These are phyloP conservation scores for Spathaspora girioi DNA, from an alignment of 805 yeast species.

Conservation along the genomic window DNA sequence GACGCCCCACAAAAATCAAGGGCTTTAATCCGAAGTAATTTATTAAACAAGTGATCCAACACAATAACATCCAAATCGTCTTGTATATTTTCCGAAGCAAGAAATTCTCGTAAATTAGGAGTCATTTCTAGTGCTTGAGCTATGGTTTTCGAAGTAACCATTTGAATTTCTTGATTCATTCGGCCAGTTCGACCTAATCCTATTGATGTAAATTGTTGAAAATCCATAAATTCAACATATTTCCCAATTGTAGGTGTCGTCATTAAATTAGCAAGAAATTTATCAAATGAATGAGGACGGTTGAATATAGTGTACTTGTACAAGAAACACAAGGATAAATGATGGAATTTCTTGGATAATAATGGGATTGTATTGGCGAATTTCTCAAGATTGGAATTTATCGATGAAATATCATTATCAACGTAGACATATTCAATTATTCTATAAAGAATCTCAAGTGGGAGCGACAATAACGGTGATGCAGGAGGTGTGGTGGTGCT, in stretches of 20 bases:
- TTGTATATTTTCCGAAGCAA: conserved; percentile 83
- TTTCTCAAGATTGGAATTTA: conserved; percentile 47
- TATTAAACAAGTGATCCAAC: conserved; percentile 51
- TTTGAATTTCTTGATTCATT: conserved; percentile 89
- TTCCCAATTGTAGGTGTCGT: conserved; percentile 46
- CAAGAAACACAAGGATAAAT: conserved; percentile 52
- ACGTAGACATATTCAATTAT: conserved; percentile 56
- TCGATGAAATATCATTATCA: conserved; percentile 48
- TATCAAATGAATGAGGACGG: conserved; percentile 76
- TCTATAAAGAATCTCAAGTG: conserved; percentile 53
- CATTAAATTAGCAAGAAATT: conserved; percentile 54
- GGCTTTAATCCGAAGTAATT: conserved; percentile 54
- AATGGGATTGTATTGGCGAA: conserved; percentile 51
- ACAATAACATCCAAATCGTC: conserved; percentile 69
- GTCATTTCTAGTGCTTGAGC: conserved; percentile 56
- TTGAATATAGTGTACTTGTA: conserved; percentile 71
- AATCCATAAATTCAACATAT: conserved; percentile 74
- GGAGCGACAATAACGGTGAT: conserved; percentile 30
- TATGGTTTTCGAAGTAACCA: conserved; percentile 77
- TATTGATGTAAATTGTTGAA: conserved; percentile 82
- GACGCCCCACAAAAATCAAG: conserved; percentile 90
- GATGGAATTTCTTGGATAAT: conserved; percentile 56
- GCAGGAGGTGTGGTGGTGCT: neutral
- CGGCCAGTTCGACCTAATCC: conserved; percentile 86
- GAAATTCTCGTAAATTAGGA: conserved; percentile 70